Percentiles rank a stretch among this genome's conserved stretches.
These are phyloP conservation scores for Urostyla sp. DNA, from an alignment of 73 alveolate genomes.

Conservation along the genomic window DNA sequence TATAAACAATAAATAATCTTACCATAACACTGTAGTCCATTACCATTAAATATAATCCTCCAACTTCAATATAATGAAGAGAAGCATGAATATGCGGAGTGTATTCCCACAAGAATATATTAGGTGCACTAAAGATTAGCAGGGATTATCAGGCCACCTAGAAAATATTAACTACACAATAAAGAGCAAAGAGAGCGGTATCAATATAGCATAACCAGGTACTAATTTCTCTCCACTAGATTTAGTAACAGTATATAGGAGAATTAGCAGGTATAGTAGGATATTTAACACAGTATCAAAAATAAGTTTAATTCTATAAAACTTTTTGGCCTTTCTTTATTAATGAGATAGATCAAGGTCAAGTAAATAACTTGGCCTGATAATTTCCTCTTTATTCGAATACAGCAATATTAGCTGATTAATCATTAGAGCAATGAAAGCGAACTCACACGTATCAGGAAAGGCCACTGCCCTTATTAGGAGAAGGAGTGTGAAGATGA, in stretches of 20 bases:
- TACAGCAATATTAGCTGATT: neutral
- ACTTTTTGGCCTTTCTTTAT: constrained; percentile 5
- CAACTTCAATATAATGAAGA: constrained; percentile 23
- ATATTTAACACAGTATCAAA: neutral
- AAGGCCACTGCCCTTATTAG: neutral
- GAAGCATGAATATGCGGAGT: neutral
- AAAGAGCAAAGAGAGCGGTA: constrained; percentile 6
- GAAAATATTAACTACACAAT: constrained; percentile 5
- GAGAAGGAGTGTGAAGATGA: neutral
- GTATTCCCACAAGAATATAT: neutral
- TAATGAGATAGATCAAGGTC: neutral
- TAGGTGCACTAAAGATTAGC: constrained; percentile 37
- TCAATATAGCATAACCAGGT: neutral
- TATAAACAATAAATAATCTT: neutral
- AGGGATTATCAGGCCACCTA: constrained; percentile 60
- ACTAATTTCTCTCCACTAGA: neutral
- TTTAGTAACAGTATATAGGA: constrained; percentile 16
- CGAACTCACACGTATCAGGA: neutral
- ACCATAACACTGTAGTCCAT: constrained; percentile 53
- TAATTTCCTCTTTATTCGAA: neutral
- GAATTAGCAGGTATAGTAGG: neutral
- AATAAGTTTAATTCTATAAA: neutral
- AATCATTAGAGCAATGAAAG: neutral
- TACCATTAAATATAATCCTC: constrained; percentile 24
- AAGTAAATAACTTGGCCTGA: neutral